A percentile compares a stretch with the other conserved stretches of the same genome.
Conservation (phyloP, 257 asterid species). For the Gynochthodes officinalis region DNA sequence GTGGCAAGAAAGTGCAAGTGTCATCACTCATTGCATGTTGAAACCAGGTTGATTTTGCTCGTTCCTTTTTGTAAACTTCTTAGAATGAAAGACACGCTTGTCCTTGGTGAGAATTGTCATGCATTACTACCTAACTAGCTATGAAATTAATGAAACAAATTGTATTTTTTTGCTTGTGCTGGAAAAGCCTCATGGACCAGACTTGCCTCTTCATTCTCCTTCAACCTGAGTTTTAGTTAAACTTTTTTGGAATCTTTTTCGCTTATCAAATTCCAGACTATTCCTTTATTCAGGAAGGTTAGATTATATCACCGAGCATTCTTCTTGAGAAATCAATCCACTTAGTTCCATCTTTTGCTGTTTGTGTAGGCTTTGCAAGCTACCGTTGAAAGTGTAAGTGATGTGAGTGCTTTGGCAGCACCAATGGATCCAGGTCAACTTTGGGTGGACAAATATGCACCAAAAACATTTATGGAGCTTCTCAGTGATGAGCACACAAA, state of each 20-base stretch:
- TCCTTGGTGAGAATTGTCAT: background rate
- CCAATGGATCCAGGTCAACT: slow-evolving; percentile 59
- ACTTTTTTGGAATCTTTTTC: background rate
- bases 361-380: slow-evolving; percentile 69
- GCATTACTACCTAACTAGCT: background rate
- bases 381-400: slow-evolving; percentile 50
- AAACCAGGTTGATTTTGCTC: too few species aligned
- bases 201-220: background rate
- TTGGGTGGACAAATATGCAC: slow-evolving; percentile 98
- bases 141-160: background rate
- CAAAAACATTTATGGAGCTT: slow-evolving; percentile 93
- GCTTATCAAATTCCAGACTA: background rate
- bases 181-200: background rate
- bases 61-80: background rate
- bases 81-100: background rate
- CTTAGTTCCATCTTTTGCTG: background rate
- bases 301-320: background rate
- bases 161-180: background rate
- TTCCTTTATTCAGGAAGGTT: background rate
- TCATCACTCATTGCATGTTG: background rate
- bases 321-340: background rate
- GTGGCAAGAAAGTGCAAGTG: background rate
- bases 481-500: slow-evolving; percentile 96
- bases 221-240: background rate
- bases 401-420: slow-evolving; percentile 35